Percentiles rank a stretch among this genome's conserved stretches.
These are phyloP conservation scores for Diutina ranongensis DNA, from an alignment of 1,139 yeast species.

Conservation along the genomic window DNA sequence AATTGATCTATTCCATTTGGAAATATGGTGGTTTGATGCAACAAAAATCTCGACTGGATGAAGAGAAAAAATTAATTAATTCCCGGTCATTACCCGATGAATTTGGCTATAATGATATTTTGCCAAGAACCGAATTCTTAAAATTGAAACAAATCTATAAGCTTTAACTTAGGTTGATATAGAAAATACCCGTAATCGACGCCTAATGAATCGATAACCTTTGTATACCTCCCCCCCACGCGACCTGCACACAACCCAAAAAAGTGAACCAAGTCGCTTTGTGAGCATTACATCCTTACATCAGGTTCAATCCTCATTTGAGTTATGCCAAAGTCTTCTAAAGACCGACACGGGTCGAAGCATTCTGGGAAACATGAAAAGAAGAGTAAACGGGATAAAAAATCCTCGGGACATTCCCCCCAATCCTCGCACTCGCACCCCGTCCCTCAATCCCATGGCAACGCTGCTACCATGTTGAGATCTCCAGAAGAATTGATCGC, in stretches of 20 bases:
- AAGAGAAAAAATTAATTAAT: slow-evolving; percentile 25
- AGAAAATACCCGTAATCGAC: too few species aligned
- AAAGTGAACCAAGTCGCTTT: too few species aligned
- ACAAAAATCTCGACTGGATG: slow-evolving; percentile 21
- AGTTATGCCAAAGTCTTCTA: background rate
- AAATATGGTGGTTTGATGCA: slow-evolving; percentile 35
- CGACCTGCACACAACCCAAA: too few species aligned
- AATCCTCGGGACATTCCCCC: too few species aligned
- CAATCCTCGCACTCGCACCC: background rate
- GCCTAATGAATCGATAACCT: too few species aligned
- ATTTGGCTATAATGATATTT: slow-evolving; percentile 38
- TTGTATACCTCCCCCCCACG: too few species aligned
- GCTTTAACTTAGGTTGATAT: slow-evolving; percentile 12
- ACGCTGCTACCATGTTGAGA: slow-evolving; percentile 5
- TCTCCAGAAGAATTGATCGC: slow-evolving; percentile 1
- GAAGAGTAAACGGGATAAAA: background rate
- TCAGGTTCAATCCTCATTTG: too few species aligned
- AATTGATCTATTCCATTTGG: slow-evolving; percentile 44
- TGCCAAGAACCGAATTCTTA: slow-evolving; percentile 33
- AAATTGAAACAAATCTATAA: slow-evolving; percentile 31
- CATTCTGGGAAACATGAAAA: background rate
- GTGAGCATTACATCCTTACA: too few species aligned
- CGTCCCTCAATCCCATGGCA: too few species aligned
- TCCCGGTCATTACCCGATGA: slow-evolving; percentile 20
- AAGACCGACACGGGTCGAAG: background rate